Base-by-base conservation (phyloP, 495 filamentous ascomycete genomes). In the Penicillium roqueforti region DNA sequence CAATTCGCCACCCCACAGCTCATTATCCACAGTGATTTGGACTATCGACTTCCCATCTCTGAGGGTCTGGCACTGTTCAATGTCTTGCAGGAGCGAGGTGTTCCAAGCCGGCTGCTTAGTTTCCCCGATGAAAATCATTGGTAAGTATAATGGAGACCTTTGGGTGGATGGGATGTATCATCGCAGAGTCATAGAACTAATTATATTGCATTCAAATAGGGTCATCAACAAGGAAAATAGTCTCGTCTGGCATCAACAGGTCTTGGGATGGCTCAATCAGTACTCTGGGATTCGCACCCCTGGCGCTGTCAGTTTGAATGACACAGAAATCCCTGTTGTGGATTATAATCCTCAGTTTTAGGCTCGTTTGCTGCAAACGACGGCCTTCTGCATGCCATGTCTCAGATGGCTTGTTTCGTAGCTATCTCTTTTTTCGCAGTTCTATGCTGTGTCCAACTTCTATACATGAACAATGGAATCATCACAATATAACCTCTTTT, bases 41-140 rank as follows among this genome's bases (percentile, higher is more conserved):
- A 80, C 46, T 76, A 70, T 55, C 69, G 75, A 22, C 62, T 77
- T 16, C 62, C 74, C 9, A 64, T 76, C 3, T 61, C 69, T 7
- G 73, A 77, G 39, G 76, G 77, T 1, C 55, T 79, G 11, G 55
- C 57, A 37, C 50, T 76, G 16, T 81, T 79, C 62, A 80, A 81
- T 56, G 65, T 77, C 7, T 60, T 79, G 26, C 76, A 80, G 53
- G 65, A 70, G 32, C 66, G 68, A 4, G 76, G 75, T 16, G 68
- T 80, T 1, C 84, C 86, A 20, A 92, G 87, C 63, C 63, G 69
- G 1, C 72, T 80, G 54, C 54, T 84, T 42, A 77, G 73, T 51
- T 83, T 83, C 59, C 73, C 74, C 0, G 73, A 81, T 58, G 79
- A 83, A 60, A 67, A 72, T n/a, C 79, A 82, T 42, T 73, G 70